These are phyloP conservation scores for Cryptosporidium meleagridis DNA, from an alignment of 169 alveolate species.

Conservation along the genomic window DNA sequence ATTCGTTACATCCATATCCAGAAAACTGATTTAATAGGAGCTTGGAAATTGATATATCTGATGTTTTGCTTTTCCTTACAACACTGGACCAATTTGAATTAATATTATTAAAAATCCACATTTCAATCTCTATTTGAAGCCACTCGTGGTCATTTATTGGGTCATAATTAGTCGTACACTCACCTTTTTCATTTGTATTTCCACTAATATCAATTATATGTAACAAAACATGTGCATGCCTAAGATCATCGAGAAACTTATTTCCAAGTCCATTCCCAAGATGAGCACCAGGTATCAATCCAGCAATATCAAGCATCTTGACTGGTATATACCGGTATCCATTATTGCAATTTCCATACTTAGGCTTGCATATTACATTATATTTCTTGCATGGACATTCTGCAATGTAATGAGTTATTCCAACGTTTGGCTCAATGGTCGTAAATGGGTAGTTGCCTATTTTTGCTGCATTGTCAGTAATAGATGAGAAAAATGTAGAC, in stretches of 20 bases:
- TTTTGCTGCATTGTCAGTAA: conserved; percentile 80
- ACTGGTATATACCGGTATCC: conserved; percentile 78
- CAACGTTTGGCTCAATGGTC: conserved; percentile 81
- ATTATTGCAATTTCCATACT: conserved; percentile 77
- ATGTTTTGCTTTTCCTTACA: conserved; percentile 77
- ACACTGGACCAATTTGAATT: conserved; percentile 80
- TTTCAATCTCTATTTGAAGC: conserved; percentile 82
- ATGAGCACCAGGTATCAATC: conserved; percentile 80
- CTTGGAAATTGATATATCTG: conserved; percentile 72
- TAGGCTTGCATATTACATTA: conserved; percentile 76
- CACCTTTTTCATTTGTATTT: conserved; percentile 85
- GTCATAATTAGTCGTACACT: conserved; percentile 81
- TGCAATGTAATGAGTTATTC: conserved; percentile 76
- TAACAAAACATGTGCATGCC: conserved; percentile 79
- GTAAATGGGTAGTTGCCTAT: conserved; percentile 82
- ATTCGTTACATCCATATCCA: conserved; percentile 79
- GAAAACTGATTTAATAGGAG: conserved; percentile 78
- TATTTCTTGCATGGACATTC: conserved; percentile 79
- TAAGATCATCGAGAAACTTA: conserved; percentile 79
- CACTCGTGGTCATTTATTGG: conserved; percentile 84
- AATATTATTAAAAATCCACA: conserved; percentile 84
- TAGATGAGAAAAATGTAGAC: conserved; percentile 80
- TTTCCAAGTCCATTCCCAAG: conserved; percentile 81
- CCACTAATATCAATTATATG: conserved; percentile 82
- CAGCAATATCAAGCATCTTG: conserved; percentile 80